Evolutionary conservation across 306 rosid species (phyloP).

Genomic region (Sechiopsis laciniata): DNA sequence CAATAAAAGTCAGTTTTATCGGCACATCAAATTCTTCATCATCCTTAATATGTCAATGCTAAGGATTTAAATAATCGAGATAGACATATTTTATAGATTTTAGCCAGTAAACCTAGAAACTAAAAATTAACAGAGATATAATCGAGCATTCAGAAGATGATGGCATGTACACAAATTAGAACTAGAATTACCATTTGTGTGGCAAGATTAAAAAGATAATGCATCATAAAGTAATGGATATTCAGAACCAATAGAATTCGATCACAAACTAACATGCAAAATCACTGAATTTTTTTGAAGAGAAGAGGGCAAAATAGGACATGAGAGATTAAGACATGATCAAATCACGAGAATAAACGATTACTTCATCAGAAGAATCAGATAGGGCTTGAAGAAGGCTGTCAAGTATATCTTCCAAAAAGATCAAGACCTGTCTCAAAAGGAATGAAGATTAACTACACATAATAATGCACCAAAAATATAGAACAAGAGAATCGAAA

Average conservation of each 20-base stretch:
- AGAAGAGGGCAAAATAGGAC: not conserved
- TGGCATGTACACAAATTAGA: not conserved
- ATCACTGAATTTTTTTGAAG: not conserved
- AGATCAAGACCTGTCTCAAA: slow-evolving; percentile 62
- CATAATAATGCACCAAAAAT: not conserved
- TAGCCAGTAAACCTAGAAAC: not conserved
- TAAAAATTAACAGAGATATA: not conserved
- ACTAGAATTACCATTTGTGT: not conserved
- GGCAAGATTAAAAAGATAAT: not conserved
- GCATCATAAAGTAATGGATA: not conserved
- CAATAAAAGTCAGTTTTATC: slow-evolving; percentile 1
- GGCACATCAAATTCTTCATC: not conserved
- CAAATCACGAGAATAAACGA: slow-evolving; percentile 23
- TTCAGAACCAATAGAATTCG: not conserved
- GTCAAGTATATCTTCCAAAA: slow-evolving; percentile 64
- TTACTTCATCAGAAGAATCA: slow-evolving; percentile 83
- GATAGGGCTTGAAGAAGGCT: slow-evolving; percentile 81
- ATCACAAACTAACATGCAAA: slow-evolving; percentile 2
- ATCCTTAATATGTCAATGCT: slow-evolving; percentile 1
- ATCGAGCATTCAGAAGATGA: slow-evolving; percentile 9
- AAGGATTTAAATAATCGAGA: not conserved
- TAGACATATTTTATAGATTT: not conserved
- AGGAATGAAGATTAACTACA: slow-evolving; percentile 18
- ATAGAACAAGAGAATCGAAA: slow-evolving; percentile 15
- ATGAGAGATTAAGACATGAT: not conserved